A percentile compares a stretch with the other conserved stretches of the same genome.
These are phyloP conservation scores for Elongisporangium undulatum DNA, from an alignment of 352 stramenopile genomes.

Conservation along the genomic window DNA sequence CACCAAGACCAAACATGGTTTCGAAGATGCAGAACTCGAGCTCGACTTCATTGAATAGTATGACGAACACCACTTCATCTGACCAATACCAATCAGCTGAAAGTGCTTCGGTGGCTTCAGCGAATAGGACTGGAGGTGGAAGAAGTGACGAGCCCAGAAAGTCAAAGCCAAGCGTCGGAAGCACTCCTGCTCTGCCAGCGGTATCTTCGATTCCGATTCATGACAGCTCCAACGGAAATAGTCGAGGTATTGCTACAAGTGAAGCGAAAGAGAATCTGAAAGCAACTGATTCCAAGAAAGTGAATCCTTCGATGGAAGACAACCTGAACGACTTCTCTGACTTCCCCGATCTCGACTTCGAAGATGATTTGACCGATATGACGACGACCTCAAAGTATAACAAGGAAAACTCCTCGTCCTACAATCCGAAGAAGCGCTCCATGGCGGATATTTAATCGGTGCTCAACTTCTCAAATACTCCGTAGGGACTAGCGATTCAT, in stretches of 20 bases:
- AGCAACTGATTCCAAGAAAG: slow-evolving; percentile 11
- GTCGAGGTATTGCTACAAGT: slow-evolving; percentile 3
- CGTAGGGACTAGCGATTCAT: neutral
- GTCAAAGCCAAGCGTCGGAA: slow-evolving; percentile 9
- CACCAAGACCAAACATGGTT: neutral
- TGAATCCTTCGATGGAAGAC: slow-evolving; percentile 37
- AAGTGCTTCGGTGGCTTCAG: neutral
- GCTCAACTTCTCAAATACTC: neutral
- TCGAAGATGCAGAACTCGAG: neutral
- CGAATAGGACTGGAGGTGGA: neutral
- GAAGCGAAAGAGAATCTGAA: slow-evolving; percentile 2
- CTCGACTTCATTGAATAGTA: neutral
- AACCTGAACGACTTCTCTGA: slow-evolving; percentile 71
- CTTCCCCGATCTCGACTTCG: slow-evolving; percentile 72
- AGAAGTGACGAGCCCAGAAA: neutral
- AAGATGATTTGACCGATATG: slow-evolving; percentile 50
- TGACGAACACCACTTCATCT: neutral
- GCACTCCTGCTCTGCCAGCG: slow-evolving; percentile 9
- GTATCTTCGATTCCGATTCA: slow-evolving; percentile 1
- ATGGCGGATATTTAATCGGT: slow-evolving; percentile 53
- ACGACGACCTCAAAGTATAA: slow-evolving; percentile 39
- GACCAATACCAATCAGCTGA: neutral
- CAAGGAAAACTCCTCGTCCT: slow-evolving; percentile 58
- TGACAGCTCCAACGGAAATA: slow-evolving; percentile 10
- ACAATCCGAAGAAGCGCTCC: slow-evolving; percentile 54